A percentile compares a stretch with the other conserved stretches of the same genome.
Conservation (phyloP, 108 stramenopile species). For the Asterionellopsis glacialis region DNA sequence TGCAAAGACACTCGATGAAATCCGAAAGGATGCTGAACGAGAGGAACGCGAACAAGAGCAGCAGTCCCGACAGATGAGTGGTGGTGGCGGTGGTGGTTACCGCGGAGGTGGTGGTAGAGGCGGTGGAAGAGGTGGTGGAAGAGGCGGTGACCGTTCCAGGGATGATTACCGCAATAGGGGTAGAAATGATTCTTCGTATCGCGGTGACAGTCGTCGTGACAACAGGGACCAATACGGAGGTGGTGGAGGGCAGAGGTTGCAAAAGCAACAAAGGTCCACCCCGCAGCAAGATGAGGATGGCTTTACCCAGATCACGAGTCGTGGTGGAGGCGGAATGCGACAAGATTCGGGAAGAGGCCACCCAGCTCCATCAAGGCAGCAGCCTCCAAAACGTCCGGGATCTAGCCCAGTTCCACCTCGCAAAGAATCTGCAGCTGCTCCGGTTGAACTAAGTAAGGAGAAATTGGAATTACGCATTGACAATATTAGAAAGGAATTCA, state of each 20-base stretch:
- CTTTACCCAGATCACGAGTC: slow-evolving; percentile 39
- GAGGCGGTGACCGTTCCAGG: background rate
- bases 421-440: slow-evolving; percentile 17
- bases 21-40: slow-evolving; percentile 79
- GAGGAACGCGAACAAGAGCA: slow-evolving; percentile 62
- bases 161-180: slow-evolving; percentile 12
- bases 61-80: slow-evolving; percentile 41
- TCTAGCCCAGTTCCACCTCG: slow-evolving; percentile 7
- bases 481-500: slow-evolving; percentile 61
- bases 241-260: slow-evolving; percentile 6
- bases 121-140: slow-evolving; percentile 32
- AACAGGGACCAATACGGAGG: slow-evolving; percentile 21
- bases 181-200: slow-evolving; percentile 1
- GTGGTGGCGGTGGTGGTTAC: slow-evolving; percentile 22
- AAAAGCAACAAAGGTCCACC: slow-evolving; percentile 18
- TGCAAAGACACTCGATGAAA: slow-evolving; percentile 91
- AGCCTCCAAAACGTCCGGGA: no score
- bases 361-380: no score
- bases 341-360: no score
- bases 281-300: slow-evolving; percentile 57
- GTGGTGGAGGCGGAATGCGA: slow-evolving; percentile 14
- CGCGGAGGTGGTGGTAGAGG: slow-evolving; percentile 17
- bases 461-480: slow-evolving; percentile 58
- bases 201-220: slow-evolving; percentile 17
- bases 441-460: slow-evolving; percentile 37